Conservation (phyloP, 805 yeast genomes). For the Wickerhamiella australiensis region DNA sequence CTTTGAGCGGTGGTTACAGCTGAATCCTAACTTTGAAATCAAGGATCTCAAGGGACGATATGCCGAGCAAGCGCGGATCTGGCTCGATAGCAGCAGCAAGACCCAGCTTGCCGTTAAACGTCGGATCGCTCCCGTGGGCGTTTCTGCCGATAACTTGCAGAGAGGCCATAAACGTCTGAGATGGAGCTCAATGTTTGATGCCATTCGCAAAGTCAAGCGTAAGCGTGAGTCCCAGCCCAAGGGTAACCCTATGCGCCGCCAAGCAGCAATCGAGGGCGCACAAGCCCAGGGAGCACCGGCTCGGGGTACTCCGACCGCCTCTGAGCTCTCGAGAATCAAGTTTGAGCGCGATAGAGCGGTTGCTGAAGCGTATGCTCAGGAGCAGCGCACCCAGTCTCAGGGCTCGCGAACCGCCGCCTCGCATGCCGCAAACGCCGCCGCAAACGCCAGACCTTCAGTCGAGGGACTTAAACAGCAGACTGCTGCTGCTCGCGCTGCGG, state of each 20-base stretch:
- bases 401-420: constrained; percentile 2
- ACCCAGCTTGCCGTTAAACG: constrained; percentile 81
- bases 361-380: constrained; percentile 41
- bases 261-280: constrained; percentile 26
- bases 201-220: constrained; percentile 77
- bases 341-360: constrained; percentile 75
- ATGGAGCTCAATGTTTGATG: constrained; percentile 97
- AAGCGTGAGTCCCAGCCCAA: constrained; percentile 70
- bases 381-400: constrained; percentile 17
- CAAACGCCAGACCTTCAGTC: constrained; percentile 16
- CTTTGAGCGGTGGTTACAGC: constrained; percentile 87
- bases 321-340: constrained; percentile 71
- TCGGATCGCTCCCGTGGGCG: constrained; percentile 83
- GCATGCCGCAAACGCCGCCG: constrained; percentile 2
- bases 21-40: constrained; percentile 77
- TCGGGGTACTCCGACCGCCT: constrained; percentile 56
- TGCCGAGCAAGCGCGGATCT: constrained; percentile 71
- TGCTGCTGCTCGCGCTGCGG: neutral
- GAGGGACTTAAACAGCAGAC: neutral
- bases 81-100: constrained; percentile 85
- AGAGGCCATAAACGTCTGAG: constrained; percentile 82
- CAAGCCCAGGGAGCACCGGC: constrained; percentile 11
- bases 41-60: constrained; percentile 79
- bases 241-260: constrained; percentile 36
- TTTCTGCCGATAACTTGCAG: constrained; percentile 85